Base-by-base conservation (phyloP, 2,329 filamentous ascomycete genomes). In the Pseudocercospora pini-densiflorae region DNA sequence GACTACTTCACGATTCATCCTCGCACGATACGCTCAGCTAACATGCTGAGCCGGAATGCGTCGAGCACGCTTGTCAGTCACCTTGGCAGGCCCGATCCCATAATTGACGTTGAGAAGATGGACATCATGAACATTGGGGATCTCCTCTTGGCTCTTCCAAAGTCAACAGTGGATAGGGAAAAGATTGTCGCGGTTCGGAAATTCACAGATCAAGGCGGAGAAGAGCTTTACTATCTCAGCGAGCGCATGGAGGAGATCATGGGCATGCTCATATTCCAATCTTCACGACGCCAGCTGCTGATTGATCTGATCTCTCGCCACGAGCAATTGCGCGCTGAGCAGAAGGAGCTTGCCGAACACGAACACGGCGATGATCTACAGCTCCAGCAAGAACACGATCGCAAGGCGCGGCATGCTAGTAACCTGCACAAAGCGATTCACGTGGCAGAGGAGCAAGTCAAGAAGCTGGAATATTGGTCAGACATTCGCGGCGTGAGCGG, bases 211-310 rank as follows among this genome's bases (percentile, higher is more conserved):
- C 85, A 95, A 61, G 92, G 88, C 21, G 88, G 87, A 5, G 88
- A 91, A 24, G 93, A 97, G 72, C 81, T 98, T 29, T 85, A 85
- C 62, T 91, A 93, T 68, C 82, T 99, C 21, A 85, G 90, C 67
- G 85, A 90, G 1, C 74, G 89, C 77, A 94, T 97, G 85, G 90
- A 92, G 63, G 88, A 93, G 53, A 91, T 97, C 71, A 94, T 97
- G 93, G 84, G 88, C 0, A 84, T 91, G 65, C 92, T 98, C 74
- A 85, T 99, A 21, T 99, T 97, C 77, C 94, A 98, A 78, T 89
- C 90, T 19, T 97, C 94, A 2, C 87, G 94, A 24, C 88, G 90
- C 68, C 88, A 93, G 64, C 84, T 98, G 3, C 83, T 97, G 16
- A 84, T 87, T 19, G 87, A 88, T 59, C 81, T 99, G 55, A 89